Percentiles rank a stretch among this genome's conserved stretches.
These are phyloP conservation scores for Hymenoscyphus fructigenus DNA, from an alignment of 2,329 filamentous ascomycete species.

Conservation along the genomic window DNA sequence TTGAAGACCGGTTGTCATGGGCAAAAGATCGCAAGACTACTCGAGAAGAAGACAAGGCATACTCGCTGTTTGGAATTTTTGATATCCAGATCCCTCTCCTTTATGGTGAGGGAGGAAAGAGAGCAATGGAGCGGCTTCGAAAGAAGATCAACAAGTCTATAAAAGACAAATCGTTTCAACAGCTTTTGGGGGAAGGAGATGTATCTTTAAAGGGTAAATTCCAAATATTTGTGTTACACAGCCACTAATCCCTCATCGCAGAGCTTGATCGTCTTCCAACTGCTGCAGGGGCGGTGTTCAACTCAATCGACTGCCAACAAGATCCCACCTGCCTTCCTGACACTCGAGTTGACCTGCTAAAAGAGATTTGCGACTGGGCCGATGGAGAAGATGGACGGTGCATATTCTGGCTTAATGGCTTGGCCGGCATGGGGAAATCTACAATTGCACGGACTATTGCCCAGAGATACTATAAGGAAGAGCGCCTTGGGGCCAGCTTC, in stretches of 20 bases:
- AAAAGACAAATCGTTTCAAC: too few species aligned
- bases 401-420: constrained; percentile 39
- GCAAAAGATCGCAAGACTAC: constrained; percentile 39
- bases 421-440: constrained; percentile 13
- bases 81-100: constrained; percentile 34
- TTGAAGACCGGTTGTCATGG: constrained; percentile 39
- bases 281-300: constrained; percentile 22
- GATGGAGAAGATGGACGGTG: constrained; percentile 10
- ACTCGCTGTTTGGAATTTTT: constrained; percentile 47
- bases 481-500: too few species aligned
- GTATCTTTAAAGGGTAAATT: constrained; percentile 1
- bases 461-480: constrained; percentile 14
- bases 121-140: constrained; percentile 38
- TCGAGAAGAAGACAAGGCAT: constrained; percentile 38
- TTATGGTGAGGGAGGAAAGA: constrained; percentile 39
- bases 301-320: constrained; percentile 27
- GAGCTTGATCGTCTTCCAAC: constrained; percentile 3
- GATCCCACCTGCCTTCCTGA: constrained; percentile 28
- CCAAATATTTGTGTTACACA: too few species aligned
- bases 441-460: constrained; percentile 24
- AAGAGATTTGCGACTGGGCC: constrained; percentile 28
- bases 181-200: neutral
- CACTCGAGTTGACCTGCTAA: constrained; percentile 30
- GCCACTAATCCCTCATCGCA: too few species aligned
- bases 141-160: constrained; percentile 23